phyloP scores from a whole-genome alignment of 1,139 yeast genomes.

The Yamadazyma dushanensis region DNA sequence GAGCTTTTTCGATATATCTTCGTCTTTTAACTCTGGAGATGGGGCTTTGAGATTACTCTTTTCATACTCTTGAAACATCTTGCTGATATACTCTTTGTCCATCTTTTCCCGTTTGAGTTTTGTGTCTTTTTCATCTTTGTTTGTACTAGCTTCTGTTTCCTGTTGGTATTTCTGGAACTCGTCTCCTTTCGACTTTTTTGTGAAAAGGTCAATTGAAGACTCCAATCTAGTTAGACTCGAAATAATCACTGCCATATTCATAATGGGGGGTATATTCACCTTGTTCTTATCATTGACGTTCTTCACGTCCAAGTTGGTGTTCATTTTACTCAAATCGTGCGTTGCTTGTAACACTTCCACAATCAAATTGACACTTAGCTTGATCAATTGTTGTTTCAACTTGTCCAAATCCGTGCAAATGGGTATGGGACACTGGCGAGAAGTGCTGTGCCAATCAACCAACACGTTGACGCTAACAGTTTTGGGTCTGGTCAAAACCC shows the following conservation, averaged over 20 bases:
- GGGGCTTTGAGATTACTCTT: conserved; percentile 2
- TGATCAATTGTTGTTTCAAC: conserved; percentile 29
- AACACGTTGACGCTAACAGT: conserved; percentile 24
- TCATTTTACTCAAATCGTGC: conserved; percentile 24
- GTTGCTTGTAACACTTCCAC: conserved; percentile 29
- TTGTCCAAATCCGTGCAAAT: conserved; percentile 40
- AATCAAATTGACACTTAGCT: conserved; percentile 32
- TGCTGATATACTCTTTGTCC: conserved; percentile 17
- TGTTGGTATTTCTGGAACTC: conserved; percentile 6
- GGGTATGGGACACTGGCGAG: conserved; percentile 49
- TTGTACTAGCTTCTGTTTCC: conserved; percentile 7
- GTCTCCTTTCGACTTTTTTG: conserved; percentile 15
- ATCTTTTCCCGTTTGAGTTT: conserved; percentile 6
- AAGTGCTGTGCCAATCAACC: conserved; percentile 27
- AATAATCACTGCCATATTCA: conserved; percentile 50
- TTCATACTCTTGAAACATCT: conserved; percentile 18
- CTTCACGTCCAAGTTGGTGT: conserved; percentile 19
- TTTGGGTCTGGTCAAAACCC: conserved; percentile 26
- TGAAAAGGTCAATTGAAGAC: conserved; percentile 52
- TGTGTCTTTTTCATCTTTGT: conserved; percentile 3
- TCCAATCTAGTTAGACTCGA: conserved; percentile 49
- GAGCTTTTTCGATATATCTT: conserved; percentile 4
- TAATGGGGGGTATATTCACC: conserved; percentile 47
- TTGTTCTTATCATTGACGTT: conserved; percentile 16
- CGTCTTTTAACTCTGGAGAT: neutral